Conservation (phyloP, 768 basidiomycete genomes). For the Rubroboletus pulcherrimus region DNA sequence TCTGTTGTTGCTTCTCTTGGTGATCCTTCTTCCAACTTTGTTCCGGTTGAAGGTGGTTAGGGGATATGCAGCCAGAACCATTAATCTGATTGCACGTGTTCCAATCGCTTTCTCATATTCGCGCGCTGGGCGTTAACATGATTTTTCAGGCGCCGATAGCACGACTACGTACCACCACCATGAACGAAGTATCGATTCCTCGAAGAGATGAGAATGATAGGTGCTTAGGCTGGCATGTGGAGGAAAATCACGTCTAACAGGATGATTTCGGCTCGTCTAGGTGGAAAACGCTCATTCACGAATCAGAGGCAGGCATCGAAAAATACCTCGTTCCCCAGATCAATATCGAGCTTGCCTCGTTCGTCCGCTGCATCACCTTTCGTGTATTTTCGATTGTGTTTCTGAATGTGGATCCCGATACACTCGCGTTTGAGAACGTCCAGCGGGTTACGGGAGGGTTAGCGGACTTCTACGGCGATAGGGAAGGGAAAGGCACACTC, state of each 20-base stretch:
- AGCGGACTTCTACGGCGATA: constrained; percentile 42
- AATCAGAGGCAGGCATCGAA: constrained; percentile 9
- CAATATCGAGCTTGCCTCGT: constrained; percentile 32
- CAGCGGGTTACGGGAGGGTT: constrained; percentile 38
- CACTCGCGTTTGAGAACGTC: constrained; percentile 29
- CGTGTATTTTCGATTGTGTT: constrained; percentile 42
- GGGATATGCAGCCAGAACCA: background rate
- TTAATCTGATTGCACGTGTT: constrained; percentile 17
- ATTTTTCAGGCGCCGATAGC: constrained; percentile 4
- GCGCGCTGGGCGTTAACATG: constrained; percentile 8
- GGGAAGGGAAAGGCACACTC: constrained; percentile 19
- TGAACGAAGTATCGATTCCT: background rate
- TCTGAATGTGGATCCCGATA: constrained; percentile 31
- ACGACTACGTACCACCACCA: constrained; percentile 5
- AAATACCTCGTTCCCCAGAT: constrained; percentile 11
- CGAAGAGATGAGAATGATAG: constrained; percentile 10
- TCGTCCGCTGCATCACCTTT: constrained; percentile 45
- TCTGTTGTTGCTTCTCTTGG: constrained; percentile 16
- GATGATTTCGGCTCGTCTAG: background rate
- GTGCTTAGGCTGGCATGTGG: constrained; percentile 5
- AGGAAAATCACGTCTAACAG: constrained; percentile 3
- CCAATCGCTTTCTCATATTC: background rate
- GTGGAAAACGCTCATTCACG: constrained; percentile 13
- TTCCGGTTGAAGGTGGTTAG: background rate
- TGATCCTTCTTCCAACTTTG: background rate